Evolutionary conservation across 1,284 basidiomycete genomes (phyloP).

Genomic region (Puccinia triticina): DNA sequence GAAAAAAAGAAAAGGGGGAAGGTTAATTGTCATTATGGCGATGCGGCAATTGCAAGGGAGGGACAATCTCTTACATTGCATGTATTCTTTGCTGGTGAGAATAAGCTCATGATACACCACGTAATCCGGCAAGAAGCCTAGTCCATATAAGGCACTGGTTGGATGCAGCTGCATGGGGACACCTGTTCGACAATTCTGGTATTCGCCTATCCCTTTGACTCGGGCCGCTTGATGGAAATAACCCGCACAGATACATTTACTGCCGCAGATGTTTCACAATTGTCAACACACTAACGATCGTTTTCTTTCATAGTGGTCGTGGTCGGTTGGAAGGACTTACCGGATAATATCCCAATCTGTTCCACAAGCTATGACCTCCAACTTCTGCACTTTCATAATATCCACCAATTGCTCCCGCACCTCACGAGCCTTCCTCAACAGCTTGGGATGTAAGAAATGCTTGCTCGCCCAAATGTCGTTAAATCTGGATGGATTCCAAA

Average conservation of each 20-base stretch:
- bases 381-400: constrained; percentile 97
- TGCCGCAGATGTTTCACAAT: constrained; percentile 58
- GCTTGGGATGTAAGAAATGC: constrained; percentile 95
- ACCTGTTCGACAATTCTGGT: constrained; percentile 95
- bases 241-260: constrained; percentile 95
- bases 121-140: constrained; percentile 74
- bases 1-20: constrained; percentile 56
- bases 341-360: constrained; percentile 94
- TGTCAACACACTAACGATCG: constrained; percentile 21
- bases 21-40: constrained; percentile 42
- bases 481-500: constrained; percentile 54
- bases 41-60: background rate
- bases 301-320: background rate
- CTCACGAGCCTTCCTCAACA: constrained; percentile 90
- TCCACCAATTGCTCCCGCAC: constrained; percentile 96
- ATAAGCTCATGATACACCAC: constrained; percentile 40
- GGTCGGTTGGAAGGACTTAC: constrained; percentile 62
- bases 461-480: constrained; percentile 91
- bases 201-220: constrained; percentile 98
- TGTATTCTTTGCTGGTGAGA: constrained; percentile 49
- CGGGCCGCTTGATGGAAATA: constrained; percentile 99
- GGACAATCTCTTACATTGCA: constrained; percentile 63
- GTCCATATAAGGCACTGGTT: constrained; percentile 91
- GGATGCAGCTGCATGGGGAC: constrained; percentile 89
- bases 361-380: constrained; percentile 83